These are phyloP conservation scores for Globisporangium nunn DNA, from an alignment of 352 stramenopile species.

Conservation along the genomic window DNA sequence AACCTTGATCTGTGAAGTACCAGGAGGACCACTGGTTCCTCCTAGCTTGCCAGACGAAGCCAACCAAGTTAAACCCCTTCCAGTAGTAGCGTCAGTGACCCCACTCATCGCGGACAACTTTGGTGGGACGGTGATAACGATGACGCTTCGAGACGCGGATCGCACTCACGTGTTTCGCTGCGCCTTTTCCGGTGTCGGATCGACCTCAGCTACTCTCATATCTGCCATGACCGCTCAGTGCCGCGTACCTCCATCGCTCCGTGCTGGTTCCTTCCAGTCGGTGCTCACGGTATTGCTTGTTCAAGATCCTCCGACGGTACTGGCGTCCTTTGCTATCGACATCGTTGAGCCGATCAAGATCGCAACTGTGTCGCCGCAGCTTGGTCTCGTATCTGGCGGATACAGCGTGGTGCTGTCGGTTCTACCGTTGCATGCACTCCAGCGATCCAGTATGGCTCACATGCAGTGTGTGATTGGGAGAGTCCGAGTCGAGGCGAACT, in stretches of 20 bases:
- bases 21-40: background rate
- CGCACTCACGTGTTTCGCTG: slow-evolving; percentile 8
- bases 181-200: slow-evolving; percentile 8
- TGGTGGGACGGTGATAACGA: slow-evolving; percentile 16
- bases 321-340: slow-evolving; percentile 6
- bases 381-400: slow-evolving; percentile 9
- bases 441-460: background rate
- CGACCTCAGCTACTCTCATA: slow-evolving; percentile 3
- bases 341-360: slow-evolving; percentile 4
- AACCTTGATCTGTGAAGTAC: background rate
- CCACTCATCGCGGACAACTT: slow-evolving; percentile 11
- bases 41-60: background rate
- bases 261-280: slow-evolving; percentile 3
- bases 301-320: background rate
- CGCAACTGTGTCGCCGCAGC: slow-evolving; percentile 2
- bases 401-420: slow-evolving; percentile 4
- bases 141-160: slow-evolving; percentile 13
- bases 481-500: slow-evolving; percentile 1
- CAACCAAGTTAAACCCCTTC: background rate
- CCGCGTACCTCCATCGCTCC: slow-evolving; percentile 6
- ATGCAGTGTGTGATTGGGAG: slow-evolving; percentile 28
- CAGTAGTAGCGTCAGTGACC: slow-evolving; percentile 11
- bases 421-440: slow-evolving; percentile 1
- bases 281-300: slow-evolving; percentile 4
- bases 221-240: slow-evolving; percentile 9